Evolutionary conservation across 2,329 filamentous ascomycete species (phyloP).

Genomic region (Neofusicoccum umdonicola): DNA sequence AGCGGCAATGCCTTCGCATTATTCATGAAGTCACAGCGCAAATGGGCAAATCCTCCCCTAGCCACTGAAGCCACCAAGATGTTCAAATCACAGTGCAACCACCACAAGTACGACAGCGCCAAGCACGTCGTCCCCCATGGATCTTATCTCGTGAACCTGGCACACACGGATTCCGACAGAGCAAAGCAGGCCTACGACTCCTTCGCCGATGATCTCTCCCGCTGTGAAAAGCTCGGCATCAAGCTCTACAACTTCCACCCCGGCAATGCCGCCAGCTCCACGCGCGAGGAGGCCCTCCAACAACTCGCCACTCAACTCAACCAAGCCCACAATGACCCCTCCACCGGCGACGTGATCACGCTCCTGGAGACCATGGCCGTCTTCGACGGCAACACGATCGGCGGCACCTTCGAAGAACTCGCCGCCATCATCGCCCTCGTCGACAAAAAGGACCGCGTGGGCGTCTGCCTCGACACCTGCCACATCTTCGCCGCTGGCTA

Average conservation of each 20-base stretch:
- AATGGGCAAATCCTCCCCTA: slow-evolving; percentile 84
- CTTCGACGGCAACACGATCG: slow-evolving; percentile 75
- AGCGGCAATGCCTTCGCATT: slow-evolving; percentile 89
- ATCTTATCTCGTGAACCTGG: slow-evolving; percentile 94
- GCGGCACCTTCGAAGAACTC: slow-evolving; percentile 81
- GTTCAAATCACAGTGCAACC: slow-evolving; percentile 67
- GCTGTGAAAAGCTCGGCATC: slow-evolving; percentile 85
- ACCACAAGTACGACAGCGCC: slow-evolving; percentile 68
- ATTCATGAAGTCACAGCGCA: slow-evolving; percentile 94
- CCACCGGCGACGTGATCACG: slow-evolving; percentile 71
- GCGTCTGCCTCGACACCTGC: slow-evolving; percentile 95
- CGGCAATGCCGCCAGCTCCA: slow-evolving; percentile 69
- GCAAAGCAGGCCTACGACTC: slow-evolving; percentile 79
- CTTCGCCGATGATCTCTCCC: slow-evolving; percentile 82
- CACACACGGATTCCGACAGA: slow-evolving; percentile 75
- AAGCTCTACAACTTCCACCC: slow-evolving; percentile 97
- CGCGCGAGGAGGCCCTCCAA: slow-evolving; percentile 66
- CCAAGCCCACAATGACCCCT: slow-evolving; percentile 66
- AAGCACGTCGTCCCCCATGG: slow-evolving; percentile 85
- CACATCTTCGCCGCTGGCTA: slow-evolving; percentile 94
- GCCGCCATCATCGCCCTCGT: slow-evolving; percentile 78
- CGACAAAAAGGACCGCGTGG: slow-evolving; percentile 77
- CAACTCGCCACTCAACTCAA: slow-evolving; percentile 84
- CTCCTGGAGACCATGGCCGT: slow-evolving; percentile 96
- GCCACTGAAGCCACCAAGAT: slow-evolving; percentile 63